These are phyloP conservation scores for Collybiopsis confluens DNA, from an alignment of 768 basidiomycete genomes.

Conservation along the genomic window DNA sequence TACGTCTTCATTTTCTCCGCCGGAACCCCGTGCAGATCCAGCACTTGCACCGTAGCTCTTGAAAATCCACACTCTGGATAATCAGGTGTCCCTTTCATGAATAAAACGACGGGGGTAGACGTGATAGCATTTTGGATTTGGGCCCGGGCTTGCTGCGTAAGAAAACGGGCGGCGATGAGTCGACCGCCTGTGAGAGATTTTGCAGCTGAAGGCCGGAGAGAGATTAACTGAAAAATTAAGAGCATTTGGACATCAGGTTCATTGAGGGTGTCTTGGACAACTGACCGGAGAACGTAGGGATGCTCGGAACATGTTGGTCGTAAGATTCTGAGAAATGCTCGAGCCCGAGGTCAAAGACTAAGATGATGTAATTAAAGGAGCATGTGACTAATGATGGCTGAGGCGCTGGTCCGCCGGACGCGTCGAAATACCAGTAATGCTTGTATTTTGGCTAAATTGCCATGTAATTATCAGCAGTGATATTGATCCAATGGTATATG, in stretches of 20 bases:
- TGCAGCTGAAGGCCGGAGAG: slow-evolving; percentile 27
- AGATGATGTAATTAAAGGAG: not conserved
- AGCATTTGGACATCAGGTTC: not conserved
- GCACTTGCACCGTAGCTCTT: slow-evolving; percentile 85
- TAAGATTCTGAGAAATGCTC: not conserved
- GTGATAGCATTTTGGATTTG: slow-evolving; percentile 72
- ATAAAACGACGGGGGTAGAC: slow-evolving; percentile 80
- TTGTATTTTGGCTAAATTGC: no score
- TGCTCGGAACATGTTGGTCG: slow-evolving; percentile 39
- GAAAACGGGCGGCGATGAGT: slow-evolving; percentile 33
- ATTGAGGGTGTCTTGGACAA: slow-evolving; percentile 5
- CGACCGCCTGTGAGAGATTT: slow-evolving; percentile 20
- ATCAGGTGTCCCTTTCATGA: slow-evolving; percentile 96
- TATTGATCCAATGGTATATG: no score
- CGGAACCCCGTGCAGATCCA: slow-evolving; percentile 81
- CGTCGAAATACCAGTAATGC: no score
- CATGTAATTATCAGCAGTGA: no score
- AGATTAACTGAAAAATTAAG: slow-evolving; percentile 21
- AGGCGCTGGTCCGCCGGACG: no score
- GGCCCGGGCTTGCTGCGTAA: slow-evolving; percentile 58
- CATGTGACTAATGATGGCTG: not conserved
- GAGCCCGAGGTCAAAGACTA: no score
- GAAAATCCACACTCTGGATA: slow-evolving; percentile 94
- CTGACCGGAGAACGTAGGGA: slow-evolving; percentile 42
- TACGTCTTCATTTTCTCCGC: slow-evolving; percentile 81